Evolutionary conservation across 805 yeast species (phyloP).

Genomic region (Candida montana): DNA sequence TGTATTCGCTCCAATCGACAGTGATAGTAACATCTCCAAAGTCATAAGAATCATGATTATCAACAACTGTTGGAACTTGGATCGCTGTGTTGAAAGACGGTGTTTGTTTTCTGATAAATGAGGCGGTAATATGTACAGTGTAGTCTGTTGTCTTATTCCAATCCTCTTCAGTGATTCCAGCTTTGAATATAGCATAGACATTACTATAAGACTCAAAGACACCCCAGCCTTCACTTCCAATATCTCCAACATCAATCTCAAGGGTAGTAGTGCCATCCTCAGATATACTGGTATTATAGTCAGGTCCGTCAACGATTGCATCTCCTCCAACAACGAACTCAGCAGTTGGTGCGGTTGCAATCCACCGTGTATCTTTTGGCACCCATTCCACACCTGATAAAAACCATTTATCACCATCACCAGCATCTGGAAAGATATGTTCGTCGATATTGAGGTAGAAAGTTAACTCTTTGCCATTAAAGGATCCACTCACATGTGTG

Average conservation of each 20-base stretch:
- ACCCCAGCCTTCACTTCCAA: no score
- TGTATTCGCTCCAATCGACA: neutral
- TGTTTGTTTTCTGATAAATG: no score
- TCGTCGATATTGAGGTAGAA: neutral
- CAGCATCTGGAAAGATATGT: neutral
- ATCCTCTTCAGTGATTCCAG: neutral
- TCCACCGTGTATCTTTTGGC: neutral
- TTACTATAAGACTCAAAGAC: no score
- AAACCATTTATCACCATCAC: neutral
- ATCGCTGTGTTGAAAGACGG: no score
- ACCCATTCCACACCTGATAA: neutral
- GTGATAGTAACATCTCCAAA: neutral
- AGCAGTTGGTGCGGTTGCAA: neutral
- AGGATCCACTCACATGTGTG: neutral
- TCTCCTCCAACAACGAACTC: neutral
- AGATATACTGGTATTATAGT: no score
- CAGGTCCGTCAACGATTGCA: neutral
- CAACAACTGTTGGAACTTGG: neutral
- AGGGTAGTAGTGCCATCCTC: neutral
- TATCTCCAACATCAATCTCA: neutral
- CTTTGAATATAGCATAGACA: neutral
- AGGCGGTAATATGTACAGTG: neutral
- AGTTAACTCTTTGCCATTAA: neutral
- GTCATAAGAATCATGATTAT: no score
- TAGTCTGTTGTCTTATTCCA: neutral